Percentiles rank a stretch among this genome's conserved stretches.
These are phyloP conservation scores for Calonectria fujianensis DNA, from an alignment of 2,329 filamentous ascomycete species.

Conservation along the genomic window DNA sequence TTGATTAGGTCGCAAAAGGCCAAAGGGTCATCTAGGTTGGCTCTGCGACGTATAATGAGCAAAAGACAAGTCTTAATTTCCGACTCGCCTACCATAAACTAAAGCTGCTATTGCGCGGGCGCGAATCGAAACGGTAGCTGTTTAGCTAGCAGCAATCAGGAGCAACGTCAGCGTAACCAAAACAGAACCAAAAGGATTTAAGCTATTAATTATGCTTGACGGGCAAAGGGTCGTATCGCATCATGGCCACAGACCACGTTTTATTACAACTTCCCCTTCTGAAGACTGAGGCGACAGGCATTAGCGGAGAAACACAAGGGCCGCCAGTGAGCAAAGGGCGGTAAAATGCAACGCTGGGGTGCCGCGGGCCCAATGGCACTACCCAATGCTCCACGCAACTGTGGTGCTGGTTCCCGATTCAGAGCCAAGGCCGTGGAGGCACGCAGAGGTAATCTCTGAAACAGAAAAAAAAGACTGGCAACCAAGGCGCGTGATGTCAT, in stretches of 20 bases:
- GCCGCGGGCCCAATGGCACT: constrained; percentile 45
- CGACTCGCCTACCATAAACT: neutral
- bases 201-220: constrained; percentile 30
- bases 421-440: constrained; percentile 13
- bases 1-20: neutral
- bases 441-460: neutral
- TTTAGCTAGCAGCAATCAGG: neutral
- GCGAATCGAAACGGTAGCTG: neutral
- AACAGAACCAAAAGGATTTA: neutral
- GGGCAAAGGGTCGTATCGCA: neutral
- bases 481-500: constrained; percentile 25
- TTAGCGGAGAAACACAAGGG: constrained; percentile 39
- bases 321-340: constrained; percentile 34
- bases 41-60: neutral
- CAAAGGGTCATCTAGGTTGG: neutral
- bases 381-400: constrained; percentile 43
- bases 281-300: constrained; percentile 34
- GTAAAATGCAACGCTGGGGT: constrained; percentile 27
- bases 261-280: constrained; percentile 27
- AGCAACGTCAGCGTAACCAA: neutral
- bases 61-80: neutral
- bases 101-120: neutral
- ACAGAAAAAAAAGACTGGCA: neutral
- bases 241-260: neutral
- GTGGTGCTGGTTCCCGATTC: neutral